These are phyloP conservation scores for Sarocladium strictum DNA, from an alignment of 2,329 filamentous ascomycete species.

Conservation along the genomic window DNA sequence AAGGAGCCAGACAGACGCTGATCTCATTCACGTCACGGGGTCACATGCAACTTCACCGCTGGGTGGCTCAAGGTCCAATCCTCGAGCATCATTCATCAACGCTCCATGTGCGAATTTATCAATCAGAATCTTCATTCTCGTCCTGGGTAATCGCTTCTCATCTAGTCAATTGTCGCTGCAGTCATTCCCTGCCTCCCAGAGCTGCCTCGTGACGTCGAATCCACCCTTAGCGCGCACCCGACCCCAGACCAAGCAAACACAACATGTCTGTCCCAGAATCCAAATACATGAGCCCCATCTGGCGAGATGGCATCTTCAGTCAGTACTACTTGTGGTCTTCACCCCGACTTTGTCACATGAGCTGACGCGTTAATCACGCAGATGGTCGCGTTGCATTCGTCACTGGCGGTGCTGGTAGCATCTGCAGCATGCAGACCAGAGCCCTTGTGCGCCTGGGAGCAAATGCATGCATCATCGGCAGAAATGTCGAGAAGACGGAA, in stretches of 20 bases:
- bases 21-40: neutral
- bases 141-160: no score
- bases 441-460: slow-evolving; percentile 88
- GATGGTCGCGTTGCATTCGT: slow-evolving; percentile 89
- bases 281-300: slow-evolving; percentile 74
- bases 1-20: neutral
- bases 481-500: slow-evolving; percentile 85
- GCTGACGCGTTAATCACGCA: slow-evolving; percentile 28
- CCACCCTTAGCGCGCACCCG: neutral
- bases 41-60: neutral
- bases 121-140: no score
- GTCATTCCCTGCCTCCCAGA: no score
- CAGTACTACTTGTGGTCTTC: slow-evolving; percentile 20
- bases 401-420: slow-evolving; percentile 87
- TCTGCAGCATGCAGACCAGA: slow-evolving; percentile 89
- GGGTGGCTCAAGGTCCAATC: neutral
- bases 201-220: neutral
- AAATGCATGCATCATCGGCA: slow-evolving; percentile 88
- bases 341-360: neutral
- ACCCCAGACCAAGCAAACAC: slow-evolving; percentile 13
- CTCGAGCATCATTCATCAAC: neutral
- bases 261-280: slow-evolving; percentile 65
- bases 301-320: slow-evolving; percentile 87
- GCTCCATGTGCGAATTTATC: neutral
- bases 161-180: no score